These are phyloP conservation scores for Gaultheria prostrata DNA, from an alignment of 148 eudicot genomes.

Conservation along the genomic window DNA sequence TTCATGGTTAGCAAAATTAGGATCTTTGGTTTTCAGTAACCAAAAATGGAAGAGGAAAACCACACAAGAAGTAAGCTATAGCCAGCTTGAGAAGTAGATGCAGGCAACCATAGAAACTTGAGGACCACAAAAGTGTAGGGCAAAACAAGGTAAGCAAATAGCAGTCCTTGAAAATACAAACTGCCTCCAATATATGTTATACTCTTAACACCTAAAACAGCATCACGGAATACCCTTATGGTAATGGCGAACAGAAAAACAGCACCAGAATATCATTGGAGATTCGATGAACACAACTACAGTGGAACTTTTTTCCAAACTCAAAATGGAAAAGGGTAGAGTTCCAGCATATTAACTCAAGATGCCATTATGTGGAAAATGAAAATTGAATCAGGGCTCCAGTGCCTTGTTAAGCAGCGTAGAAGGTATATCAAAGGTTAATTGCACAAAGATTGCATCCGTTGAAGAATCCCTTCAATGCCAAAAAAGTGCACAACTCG, in stretches of 20 bases:
- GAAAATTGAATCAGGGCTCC: not conserved
- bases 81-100: not conserved
- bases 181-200: not conserved
- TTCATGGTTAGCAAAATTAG: constrained; percentile 24
- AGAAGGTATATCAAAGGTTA: not conserved
- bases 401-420: constrained; percentile 14
- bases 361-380: not conserved
- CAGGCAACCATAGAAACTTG: not conserved
- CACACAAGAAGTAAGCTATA: not conserved
- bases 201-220: not conserved
- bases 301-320: not conserved
- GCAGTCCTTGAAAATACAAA: not conserved
- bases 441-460: not conserved
- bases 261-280: not conserved
- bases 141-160: not conserved
- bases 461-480: not conserved
- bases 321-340: not conserved
- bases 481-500: not conserved
- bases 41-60: not conserved
- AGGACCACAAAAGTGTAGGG: not conserved
- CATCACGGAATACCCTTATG: not conserved
- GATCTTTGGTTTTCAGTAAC: not conserved
- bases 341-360: constrained; percentile 4
- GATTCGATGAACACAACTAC: not conserved
- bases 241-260: not conserved